Evolutionary conservation across 2,329 filamentous ascomycete species (phyloP).

Genomic region (Podosphaera aphanis): DNA sequence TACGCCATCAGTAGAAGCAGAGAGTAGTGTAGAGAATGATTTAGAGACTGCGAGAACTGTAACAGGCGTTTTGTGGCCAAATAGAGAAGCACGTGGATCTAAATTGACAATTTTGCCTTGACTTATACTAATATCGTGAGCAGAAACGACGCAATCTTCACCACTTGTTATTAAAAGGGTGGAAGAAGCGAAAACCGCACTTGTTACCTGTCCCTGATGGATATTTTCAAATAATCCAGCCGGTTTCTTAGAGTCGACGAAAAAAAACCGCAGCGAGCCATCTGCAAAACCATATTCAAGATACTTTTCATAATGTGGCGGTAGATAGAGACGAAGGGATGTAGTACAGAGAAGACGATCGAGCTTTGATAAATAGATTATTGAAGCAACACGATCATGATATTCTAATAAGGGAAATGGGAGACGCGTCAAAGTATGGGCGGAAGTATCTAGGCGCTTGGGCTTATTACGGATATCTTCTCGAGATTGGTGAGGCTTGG

Average conservation of each 20-base stretch:
- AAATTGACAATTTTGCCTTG: conserved; percentile 53
- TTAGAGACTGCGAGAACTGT: conserved; percentile 65
- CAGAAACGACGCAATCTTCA: conserved; percentile 72
- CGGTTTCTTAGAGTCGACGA: conserved; percentile 57
- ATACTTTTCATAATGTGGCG: conserved; percentile 69
- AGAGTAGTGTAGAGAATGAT: conserved; percentile 71
- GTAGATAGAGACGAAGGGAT: conserved; percentile 66
- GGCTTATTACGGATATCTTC: conserved; percentile 42
- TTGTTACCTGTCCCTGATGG: conserved; percentile 73
- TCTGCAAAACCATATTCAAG: conserved; percentile 94
- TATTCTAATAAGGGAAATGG: conserved; percentile 51
- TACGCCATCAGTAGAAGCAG: conserved; percentile 58
- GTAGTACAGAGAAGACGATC: conserved; percentile 68
- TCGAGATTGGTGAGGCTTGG: conserved; percentile 51
- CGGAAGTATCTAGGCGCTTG: conserved; percentile 52
- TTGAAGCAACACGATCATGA: conserved; percentile 55
- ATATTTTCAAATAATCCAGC: conserved; percentile 83
- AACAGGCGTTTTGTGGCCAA: conserved; percentile 72
- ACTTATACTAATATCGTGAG: conserved; percentile 48
- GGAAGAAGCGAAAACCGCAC: conserved; percentile 65
- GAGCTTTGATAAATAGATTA: conserved; percentile 56
- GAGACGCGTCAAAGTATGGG: conserved; percentile 52
- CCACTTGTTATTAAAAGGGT: conserved; percentile 80
- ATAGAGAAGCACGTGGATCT: conserved; percentile 54
- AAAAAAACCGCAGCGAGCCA: conserved; percentile 76